Evolutionary conservation across 2,329 filamentous ascomycete genomes (phyloP).

Genomic region (Colletotrichum ledebouriae): DNA sequence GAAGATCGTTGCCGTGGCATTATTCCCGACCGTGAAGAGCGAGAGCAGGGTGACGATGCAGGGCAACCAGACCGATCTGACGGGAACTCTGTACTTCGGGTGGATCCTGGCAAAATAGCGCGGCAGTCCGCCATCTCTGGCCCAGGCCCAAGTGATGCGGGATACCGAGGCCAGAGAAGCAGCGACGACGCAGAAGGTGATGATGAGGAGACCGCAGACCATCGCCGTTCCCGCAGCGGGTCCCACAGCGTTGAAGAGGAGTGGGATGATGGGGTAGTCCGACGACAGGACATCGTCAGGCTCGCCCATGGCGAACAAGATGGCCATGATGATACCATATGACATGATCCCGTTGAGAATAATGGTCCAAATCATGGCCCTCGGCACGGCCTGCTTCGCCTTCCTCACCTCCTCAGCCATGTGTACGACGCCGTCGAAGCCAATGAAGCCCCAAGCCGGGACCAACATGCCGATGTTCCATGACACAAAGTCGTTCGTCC

Average conservation of each 20-base stretch:
- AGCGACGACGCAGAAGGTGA: conserved; percentile 47
- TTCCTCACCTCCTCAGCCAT: conserved; percentile 43
- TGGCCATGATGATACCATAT: conserved; percentile 37
- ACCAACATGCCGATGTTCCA: conserved; percentile 43
- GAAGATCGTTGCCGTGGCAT: conserved; percentile 39
- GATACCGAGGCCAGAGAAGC: conserved; percentile 52
- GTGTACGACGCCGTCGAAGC: conserved; percentile 41
- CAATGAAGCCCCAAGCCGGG: conserved; percentile 38
- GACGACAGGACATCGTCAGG: conserved; percentile 33
- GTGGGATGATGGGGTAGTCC: conserved; percentile 37
- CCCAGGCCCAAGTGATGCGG: conserved; percentile 37
- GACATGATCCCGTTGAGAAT: conserved; percentile 55
- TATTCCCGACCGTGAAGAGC: conserved; percentile 36
- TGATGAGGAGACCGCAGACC: conserved; percentile 41
- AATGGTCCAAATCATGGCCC: conserved; percentile 42
- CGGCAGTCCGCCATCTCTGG: conserved; percentile 34
- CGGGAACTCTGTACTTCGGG: conserved; percentile 31
- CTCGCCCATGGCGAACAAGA: conserved; percentile 38
- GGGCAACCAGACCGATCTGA: conserved; percentile 36
- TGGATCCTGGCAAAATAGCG: conserved; percentile 39
- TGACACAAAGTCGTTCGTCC: conserved; percentile 40
- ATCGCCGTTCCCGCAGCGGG: conserved; percentile 33
- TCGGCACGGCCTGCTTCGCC: conserved; percentile 39
- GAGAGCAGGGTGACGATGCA: conserved; percentile 36
- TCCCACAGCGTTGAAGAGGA: conserved; percentile 34